A percentile compares a stretch with the other conserved stretches of the same genome.
Conservation (phyloP, 495 filamentous ascomycete species). For the Bathelium albidoporum region DNA sequence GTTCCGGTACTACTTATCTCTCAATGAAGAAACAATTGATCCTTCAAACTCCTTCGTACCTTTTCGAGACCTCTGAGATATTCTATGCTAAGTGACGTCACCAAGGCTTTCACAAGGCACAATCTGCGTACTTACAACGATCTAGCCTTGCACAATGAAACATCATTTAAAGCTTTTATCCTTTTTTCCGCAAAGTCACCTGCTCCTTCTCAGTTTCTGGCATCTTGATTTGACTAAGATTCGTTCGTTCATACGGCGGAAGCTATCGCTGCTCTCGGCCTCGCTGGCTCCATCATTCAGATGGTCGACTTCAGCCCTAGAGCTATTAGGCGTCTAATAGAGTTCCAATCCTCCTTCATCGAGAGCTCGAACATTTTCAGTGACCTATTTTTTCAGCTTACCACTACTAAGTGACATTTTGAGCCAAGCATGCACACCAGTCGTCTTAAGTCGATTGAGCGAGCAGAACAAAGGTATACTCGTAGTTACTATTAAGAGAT, state of each 20-base stretch:
- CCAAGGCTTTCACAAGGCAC: neutral
- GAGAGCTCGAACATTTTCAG: neutral
- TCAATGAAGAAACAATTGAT: too few relatives aligned
- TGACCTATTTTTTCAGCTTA: neutral
- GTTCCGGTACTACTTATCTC: too few relatives aligned
- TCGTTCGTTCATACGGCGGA: neutral
- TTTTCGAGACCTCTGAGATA: too few relatives aligned
- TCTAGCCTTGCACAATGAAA: neutral
- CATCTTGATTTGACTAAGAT: neutral
- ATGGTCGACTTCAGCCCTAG: neutral
- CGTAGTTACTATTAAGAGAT: neutral
- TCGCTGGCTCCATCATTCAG: neutral
- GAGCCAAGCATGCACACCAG: neutral
- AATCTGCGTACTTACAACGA: neutral
- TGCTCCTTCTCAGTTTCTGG: neutral
- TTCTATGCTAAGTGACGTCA: neutral
- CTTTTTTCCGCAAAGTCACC: neutral
- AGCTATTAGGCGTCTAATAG: neutral
- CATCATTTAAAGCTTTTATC: neutral
- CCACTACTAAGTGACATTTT: neutral
- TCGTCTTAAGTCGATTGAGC: neutral
- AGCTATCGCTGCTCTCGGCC: neutral
- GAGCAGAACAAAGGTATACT: neutral
- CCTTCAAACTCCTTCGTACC: too few relatives aligned
- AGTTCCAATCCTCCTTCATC: neutral